Percentiles rank a stretch among this genome's conserved stretches.
Conservation (phyloP, 2,329 filamentous ascomycete genomes). For the Cucurbitaria berberidis region DNA sequence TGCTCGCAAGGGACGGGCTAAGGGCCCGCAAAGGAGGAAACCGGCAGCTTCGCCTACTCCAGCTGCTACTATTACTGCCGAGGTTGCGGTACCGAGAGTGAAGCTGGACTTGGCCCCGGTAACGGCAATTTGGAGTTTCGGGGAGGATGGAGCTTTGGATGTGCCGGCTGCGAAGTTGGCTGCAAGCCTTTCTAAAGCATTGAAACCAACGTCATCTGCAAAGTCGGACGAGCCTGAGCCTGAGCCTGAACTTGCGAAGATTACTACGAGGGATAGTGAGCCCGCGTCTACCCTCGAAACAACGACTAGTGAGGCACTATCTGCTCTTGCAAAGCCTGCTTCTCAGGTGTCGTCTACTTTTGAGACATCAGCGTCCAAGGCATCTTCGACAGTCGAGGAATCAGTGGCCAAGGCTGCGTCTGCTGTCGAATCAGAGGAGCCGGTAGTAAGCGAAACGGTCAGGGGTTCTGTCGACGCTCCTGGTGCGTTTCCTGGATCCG, state of each 20-base stretch:
- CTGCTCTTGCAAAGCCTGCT: conserved; percentile 5
- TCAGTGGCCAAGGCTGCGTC: background rate
- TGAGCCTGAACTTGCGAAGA: conserved; percentile 10
- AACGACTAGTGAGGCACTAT: background rate
- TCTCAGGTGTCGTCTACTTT: conserved; percentile 5
- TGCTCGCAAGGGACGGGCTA: conserved; percentile 87
- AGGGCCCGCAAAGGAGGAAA: conserved; percentile 81
- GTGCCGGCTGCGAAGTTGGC: conserved; percentile 42
- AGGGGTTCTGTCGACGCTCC: conserved; percentile 25
- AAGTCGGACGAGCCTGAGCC: conserved; percentile 14
- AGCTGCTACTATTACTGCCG: conserved; percentile 48
- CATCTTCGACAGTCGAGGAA: conserved; percentile 5
- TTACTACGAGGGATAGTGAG: conserved; percentile 10
- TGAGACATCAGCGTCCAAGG: conserved; percentile 3
- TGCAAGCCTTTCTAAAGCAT: conserved; percentile 30
- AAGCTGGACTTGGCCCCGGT: conserved; percentile 36
- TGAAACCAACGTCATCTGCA: conserved; percentile 11
- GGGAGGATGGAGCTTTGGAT: conserved; percentile 41
- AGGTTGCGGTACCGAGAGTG: conserved; percentile 34
- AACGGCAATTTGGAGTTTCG: conserved; percentile 45
- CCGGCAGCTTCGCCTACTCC: conserved; percentile 65
- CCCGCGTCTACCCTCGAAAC: conserved; percentile 4
- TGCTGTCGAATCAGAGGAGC: conserved; percentile 10
- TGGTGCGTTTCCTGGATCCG: conserved; percentile 27
- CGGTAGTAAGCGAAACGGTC: conserved; percentile 14